Base-by-base conservation (phyloP, 23 red algal species). In the Gracilaria domingensis region DNA sequence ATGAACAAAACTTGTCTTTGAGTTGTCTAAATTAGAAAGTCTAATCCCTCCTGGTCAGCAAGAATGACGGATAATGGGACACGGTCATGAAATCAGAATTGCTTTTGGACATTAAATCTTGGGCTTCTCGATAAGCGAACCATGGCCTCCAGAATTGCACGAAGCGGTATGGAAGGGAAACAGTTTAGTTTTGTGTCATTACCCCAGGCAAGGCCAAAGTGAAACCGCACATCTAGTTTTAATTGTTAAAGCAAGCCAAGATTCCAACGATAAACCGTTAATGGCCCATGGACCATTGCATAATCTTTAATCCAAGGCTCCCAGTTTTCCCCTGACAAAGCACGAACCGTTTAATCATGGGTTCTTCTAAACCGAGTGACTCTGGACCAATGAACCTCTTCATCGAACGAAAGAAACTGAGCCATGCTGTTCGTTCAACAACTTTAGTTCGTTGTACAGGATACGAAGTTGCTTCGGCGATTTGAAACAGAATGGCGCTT, bases 231-330 rank as follows among this genome's bases (percentile, higher is more conserved):
- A 69, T 37, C 16, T 65, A 37, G 64, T 36, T 69, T 9, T 69
- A 17, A 69, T 37, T 34, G 28, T 69, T 16, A 69, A 69, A 69
- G 30, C 42, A 48, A 29, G 34, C 13, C 42, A 34, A 50, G 42
- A 69, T 20, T 37, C 64, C 30, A 77, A 50, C 21, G 72, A 49
- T 30, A 77, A 77, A 25, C 72, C 72, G 72, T 77, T 77, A 30
- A 32, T 50, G 72, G 72, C 72, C 72, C 72, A 26, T 77, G 72
- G 34, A 51, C 72, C 38, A 77, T 17, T 14, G 26, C 72, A 26
- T 4, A 44, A 77, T 77, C 72, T 42, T 16, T 30, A 4, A 77
- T 30, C 34, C 8, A 11, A 16, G 17, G 35, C 38, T 45, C 16
- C 26, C 13, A 25, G 72, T 48, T 50, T 50, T 77, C 72, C 45